These are phyloP conservation scores for Aspergillus latus DNA, from an alignment of 2,329 filamentous ascomycete genomes.

Conservation along the genomic window DNA sequence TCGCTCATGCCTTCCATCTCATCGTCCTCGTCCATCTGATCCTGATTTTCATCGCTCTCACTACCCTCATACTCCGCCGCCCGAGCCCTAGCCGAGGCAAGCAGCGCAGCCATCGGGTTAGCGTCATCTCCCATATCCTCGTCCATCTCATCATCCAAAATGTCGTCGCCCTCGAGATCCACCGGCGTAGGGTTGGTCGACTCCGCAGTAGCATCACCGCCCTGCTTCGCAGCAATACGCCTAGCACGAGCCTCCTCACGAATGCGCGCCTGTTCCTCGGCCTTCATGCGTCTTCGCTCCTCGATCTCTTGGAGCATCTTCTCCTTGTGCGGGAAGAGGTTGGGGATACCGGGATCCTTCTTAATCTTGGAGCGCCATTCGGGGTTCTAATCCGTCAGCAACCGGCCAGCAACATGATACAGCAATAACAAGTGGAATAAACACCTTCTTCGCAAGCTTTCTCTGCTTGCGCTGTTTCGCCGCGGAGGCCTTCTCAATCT, in stretches of 20 bases:
- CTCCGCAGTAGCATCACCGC: constrained; percentile 32
- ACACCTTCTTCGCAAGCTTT: constrained; percentile 81
- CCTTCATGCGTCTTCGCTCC: constrained; percentile 76
- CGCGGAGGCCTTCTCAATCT: constrained; percentile 88
- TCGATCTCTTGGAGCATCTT: constrained; percentile 93
- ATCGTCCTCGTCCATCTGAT: constrained; percentile 52
- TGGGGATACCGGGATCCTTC: constrained; percentile 97
- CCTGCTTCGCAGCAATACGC: constrained; percentile 42
- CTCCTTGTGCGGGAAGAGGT: constrained; percentile 97
- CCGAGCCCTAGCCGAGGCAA: constrained; percentile 45
- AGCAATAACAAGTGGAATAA: neutral
- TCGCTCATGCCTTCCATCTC: constrained; percentile 59
- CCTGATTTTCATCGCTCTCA: constrained; percentile 51
- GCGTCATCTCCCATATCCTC: constrained; percentile 46
- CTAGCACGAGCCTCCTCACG: constrained; percentile 62
- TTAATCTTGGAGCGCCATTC: constrained; percentile 94
- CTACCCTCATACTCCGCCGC: constrained; percentile 46
- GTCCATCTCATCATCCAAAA: constrained; percentile 46
- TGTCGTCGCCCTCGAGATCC: constrained; percentile 52
- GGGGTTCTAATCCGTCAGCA: constrained; percentile 63
- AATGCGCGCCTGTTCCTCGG: constrained; percentile 70
- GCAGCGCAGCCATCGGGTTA: constrained; percentile 50
- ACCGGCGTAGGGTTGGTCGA: constrained; percentile 34
- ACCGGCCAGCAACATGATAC: neutral
- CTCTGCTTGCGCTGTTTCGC: constrained; percentile 88